Percentiles rank a stretch among this genome's conserved stretches.
These are phyloP conservation scores for Triticum dicoccoides DNA, from an alignment of 176 grass and related monocot genomes.

Conservation along the genomic window DNA sequence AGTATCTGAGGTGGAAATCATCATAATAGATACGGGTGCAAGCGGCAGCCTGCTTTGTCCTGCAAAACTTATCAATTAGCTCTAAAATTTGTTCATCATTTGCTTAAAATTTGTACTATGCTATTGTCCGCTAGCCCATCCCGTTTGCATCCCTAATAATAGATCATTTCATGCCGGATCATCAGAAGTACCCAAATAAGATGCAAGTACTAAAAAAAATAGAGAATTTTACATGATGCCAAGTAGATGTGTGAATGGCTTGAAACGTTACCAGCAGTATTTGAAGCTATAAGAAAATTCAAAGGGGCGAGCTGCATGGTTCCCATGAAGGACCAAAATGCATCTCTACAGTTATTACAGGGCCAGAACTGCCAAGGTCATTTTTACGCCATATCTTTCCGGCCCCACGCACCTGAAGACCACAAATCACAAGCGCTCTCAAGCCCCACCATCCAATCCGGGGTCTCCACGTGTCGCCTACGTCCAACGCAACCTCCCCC, in stretches of 20 bases:
- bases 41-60: no score
- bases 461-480: constrained; percentile 43
- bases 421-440: constrained; percentile 24
- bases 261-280: neutral
- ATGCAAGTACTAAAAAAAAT: neutral
- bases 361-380: constrained; percentile 17
- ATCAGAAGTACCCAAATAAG: no score
- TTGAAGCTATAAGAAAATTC: neutral
- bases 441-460: constrained; percentile 34
- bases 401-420: constrained; percentile 17
- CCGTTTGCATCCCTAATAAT: no score
- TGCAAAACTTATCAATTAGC: no score
- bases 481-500: constrained; percentile 3
- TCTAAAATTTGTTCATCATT: no score
- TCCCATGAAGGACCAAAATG: neutral
- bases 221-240: neutral
- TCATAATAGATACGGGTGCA: no score
- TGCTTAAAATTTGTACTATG: no score
- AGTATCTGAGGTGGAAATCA: neutral
- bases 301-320: neutral
- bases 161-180: no score
- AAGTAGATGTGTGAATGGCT: neutral
- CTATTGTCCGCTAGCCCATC: no score
- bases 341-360: neutral
- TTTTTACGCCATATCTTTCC: constrained; percentile 41